Percentiles rank a stretch among this genome's conserved stretches.
phyloP scores from a whole-genome alignment of 73 alveolate species.

The Paramecium pentaurelia region DNA sequence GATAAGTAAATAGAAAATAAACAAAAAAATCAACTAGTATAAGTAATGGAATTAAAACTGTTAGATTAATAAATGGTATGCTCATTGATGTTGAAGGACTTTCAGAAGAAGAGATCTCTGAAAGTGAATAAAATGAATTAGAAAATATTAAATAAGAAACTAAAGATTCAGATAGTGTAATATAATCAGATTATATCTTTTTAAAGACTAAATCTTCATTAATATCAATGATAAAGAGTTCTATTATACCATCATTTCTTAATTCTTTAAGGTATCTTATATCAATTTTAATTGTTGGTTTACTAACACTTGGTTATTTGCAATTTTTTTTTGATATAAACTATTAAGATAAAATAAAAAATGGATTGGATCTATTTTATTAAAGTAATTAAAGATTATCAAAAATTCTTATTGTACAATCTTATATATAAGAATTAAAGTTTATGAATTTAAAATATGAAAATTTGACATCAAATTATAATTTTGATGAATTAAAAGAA shows the following conservation, averaged over 20 bases:
- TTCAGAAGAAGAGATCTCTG: background rate
- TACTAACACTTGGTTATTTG: background rate
- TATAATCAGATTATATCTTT: background rate
- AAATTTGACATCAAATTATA: background rate
- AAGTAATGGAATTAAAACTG: background rate
- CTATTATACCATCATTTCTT: background rate
- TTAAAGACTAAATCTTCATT: background rate
- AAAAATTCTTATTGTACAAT: background rate
- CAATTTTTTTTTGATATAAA: background rate
- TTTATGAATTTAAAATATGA: background rate
- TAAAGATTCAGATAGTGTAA: background rate
- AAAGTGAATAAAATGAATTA: background rate
- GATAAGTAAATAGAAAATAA: background rate
- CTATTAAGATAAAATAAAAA: background rate
- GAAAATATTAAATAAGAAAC: background rate
- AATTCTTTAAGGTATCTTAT: background rate
- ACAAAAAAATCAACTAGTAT: background rate
- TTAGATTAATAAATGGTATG: background rate
- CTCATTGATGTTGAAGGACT: background rate
- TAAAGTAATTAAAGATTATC: background rate
- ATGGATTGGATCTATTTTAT: background rate
- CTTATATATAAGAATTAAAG: background rate
- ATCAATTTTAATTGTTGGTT: background rate
- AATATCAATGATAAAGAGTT: background rate
- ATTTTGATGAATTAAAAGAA: background rate